Evolutionary conservation across 345 rosid genomes (phyloP), one percentile per base, ranked within the genome.

Genomic region (Aethionema arabicum): DNA sequence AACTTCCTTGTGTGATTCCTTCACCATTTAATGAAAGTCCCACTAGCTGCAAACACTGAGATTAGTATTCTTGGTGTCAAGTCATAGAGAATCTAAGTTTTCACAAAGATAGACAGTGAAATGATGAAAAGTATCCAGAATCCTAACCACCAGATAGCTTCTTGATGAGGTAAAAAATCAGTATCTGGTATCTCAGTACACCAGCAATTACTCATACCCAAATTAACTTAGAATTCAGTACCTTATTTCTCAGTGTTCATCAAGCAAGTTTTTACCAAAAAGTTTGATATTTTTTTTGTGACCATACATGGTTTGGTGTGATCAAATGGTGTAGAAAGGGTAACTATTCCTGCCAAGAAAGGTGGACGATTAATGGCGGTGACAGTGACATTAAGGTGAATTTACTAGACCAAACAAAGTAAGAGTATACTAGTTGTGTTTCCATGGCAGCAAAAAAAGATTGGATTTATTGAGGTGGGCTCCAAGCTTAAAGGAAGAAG

Each of bases 401-500:
- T 60, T 72, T 61, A 66, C 72, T 29, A 46, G 61, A 65, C 61
- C 61, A 44, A 65, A 59, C 50, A 38, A 65, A 56, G 65, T 36
- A 65, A 52, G 66, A 64, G 75, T 65, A 72, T 45, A 50, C 35
- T 39, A 59, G 39, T 72, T 21, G 67, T 67, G 60, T 42, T 21
- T 56, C 59, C 52, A 72, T 67, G 72, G 72, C 39, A 42, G 12
- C 72, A 47, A 60, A 66, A 56, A 55, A 3, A 40, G 65, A 72
- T 54, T 72, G 49, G 65, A 72, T 54, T 72, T 72, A 72, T 72
- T 72, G 64, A 40, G 56, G 76, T 72, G 76, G 76, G 72, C 72
- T 72, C 76, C 67, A 65, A 72, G 44, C 46, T 72, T 59, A 40
- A 38, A 39, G 66, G 62, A 35, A 59, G 59, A 51, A 70, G 65